Evolutionary conservation across 371 early-diverging fungal genomes (phyloP).

Genomic region (Mucor mucedo): DNA sequence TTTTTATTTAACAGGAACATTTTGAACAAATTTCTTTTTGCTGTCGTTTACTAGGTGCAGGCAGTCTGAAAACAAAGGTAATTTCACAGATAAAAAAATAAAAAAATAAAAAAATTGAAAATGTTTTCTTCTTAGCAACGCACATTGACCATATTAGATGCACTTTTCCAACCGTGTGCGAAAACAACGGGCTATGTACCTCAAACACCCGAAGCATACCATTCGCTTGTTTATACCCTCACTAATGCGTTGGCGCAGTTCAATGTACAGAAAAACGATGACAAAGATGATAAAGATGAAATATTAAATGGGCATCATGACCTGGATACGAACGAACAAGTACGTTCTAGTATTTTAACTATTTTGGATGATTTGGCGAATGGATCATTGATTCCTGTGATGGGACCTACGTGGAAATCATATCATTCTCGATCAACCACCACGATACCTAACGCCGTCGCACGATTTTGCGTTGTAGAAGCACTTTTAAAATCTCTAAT

Average conservation of each 20-base stretch:
- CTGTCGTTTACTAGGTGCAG: conserved; percentile 38
- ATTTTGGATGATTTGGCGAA: conserved; percentile 37
- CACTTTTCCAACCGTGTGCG: conserved; percentile 30
- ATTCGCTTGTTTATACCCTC: conserved; percentile 50
- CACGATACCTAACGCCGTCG: conserved; percentile 18
- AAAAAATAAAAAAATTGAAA: neutral
- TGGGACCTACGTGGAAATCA: conserved; percentile 30
- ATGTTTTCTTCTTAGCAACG: conserved; percentile 32
- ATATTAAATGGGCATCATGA: neutral
- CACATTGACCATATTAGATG: conserved; percentile 33
- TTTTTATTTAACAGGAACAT: conserved; percentile 38
- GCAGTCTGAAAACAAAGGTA: conserved; percentile 43
- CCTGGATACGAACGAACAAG: conserved; percentile 14
- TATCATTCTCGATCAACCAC: conserved; percentile 10
- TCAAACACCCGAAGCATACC: conserved; percentile 43
- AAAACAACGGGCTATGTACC: conserved; percentile 40
- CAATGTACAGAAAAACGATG: neutral
- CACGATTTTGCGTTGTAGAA: conserved; percentile 41
- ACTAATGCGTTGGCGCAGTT: conserved; percentile 36
- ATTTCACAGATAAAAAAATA: neutral
- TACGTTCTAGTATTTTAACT: conserved; percentile 30
- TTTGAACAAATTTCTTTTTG: conserved; percentile 51
- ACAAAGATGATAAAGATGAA: neutral
- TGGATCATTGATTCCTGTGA: conserved; percentile 35
- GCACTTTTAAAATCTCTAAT: conserved; percentile 35